Percentiles rank a stretch among this genome's conserved stretches.
phyloP scores from a whole-genome alignment of 164 flowering plant species.

The Kalanchoe fedtschenkoi region DNA sequence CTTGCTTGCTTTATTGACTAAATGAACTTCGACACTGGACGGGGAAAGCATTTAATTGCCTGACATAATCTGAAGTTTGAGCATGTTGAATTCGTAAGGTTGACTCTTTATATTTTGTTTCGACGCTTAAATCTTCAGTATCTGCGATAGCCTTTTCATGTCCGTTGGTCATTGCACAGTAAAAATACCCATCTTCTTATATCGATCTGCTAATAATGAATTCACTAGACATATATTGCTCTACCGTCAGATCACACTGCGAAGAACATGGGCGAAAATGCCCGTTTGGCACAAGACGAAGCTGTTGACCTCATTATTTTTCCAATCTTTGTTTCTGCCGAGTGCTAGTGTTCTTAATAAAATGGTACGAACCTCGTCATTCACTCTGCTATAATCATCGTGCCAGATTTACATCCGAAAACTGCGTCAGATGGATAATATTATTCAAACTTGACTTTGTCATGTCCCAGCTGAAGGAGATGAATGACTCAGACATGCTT shows the following conservation, averaged over 20 bases:
- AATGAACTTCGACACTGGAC: neutral
- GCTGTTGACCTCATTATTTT: constrained; percentile 46
- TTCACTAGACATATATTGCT: neutral
- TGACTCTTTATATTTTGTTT: too few relatives aligned
- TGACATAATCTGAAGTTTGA: neutral
- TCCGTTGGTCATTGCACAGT: too few relatives aligned
- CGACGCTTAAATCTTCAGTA: too few relatives aligned
- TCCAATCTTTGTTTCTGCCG: constrained; percentile 76
- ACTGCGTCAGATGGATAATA: neutral
- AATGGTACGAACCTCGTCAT: constrained; percentile 38
- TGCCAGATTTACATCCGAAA: neutral
- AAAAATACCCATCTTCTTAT: neutral
- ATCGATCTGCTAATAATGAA: neutral
- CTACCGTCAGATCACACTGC: constrained; percentile 55
- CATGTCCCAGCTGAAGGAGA: constrained; percentile 63
- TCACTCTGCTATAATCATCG: neutral
- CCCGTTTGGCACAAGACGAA: constrained; percentile 83
- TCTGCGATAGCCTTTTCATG: too few relatives aligned
- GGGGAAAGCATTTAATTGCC: neutral
- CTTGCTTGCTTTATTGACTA: neutral
- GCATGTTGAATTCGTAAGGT: neutral
- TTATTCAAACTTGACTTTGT: neutral
- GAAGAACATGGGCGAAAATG: constrained; percentile 92
- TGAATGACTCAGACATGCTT: constrained; percentile 87
- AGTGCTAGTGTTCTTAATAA: constrained; percentile 62